A percentile compares a stretch with the other conserved stretches of the same genome.
Evolutionary conservation across 495 filamentous ascomycete genomes (phyloP).

Genomic region (Aspergillus indologenus): DNA sequence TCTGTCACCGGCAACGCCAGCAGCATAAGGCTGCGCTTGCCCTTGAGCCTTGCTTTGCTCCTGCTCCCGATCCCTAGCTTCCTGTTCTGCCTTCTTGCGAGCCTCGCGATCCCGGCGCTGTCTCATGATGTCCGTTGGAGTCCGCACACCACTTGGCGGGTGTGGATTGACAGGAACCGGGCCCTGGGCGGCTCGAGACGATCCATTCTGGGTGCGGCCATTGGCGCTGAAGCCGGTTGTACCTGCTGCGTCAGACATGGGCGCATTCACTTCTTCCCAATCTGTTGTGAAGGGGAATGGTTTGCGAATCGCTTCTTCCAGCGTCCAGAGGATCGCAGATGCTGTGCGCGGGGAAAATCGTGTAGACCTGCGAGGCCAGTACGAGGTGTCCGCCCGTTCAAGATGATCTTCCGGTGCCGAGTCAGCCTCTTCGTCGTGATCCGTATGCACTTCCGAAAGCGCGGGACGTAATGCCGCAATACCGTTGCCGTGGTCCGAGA

Average conservation of each 20-base stretch:
- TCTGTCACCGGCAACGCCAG: conserved; percentile 58
- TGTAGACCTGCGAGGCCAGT: conserved; percentile 54
- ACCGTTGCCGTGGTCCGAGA: conserved; percentile 17
- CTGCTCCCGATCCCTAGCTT: conserved; percentile 44
- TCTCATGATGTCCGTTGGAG: conserved; percentile 73
- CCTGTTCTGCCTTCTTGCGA: conserved; percentile 58
- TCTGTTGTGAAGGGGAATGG: conserved; percentile 84
- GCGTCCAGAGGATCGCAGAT: conserved; percentile 81
- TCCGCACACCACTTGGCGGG: conserved; percentile 44
- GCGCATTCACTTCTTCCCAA: conserved; percentile 83
- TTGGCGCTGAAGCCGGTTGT: conserved; percentile 39
- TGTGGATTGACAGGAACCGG: conserved; percentile 46
- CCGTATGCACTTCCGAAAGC: conserved; percentile 38
- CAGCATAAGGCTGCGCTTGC: conserved; percentile 39
- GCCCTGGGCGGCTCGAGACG: conserved; percentile 43
- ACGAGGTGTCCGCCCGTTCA: conserved; percentile 36
- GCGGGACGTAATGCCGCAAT: conserved; percentile 33
- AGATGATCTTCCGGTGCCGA: conserved; percentile 37
- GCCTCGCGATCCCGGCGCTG: conserved; percentile 67
- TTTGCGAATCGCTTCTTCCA: conserved; percentile 85
- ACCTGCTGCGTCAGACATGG: conserved; percentile 81
- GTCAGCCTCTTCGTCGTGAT: conserved; percentile 31
- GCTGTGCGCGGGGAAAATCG: conserved; percentile 63
- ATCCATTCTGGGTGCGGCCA: conserved; percentile 49
- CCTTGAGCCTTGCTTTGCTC: conserved; percentile 43